Evolutionary conservation across 75 land plant species (phyloP).

Genomic region (Adiantum capillusveneris): DNA sequence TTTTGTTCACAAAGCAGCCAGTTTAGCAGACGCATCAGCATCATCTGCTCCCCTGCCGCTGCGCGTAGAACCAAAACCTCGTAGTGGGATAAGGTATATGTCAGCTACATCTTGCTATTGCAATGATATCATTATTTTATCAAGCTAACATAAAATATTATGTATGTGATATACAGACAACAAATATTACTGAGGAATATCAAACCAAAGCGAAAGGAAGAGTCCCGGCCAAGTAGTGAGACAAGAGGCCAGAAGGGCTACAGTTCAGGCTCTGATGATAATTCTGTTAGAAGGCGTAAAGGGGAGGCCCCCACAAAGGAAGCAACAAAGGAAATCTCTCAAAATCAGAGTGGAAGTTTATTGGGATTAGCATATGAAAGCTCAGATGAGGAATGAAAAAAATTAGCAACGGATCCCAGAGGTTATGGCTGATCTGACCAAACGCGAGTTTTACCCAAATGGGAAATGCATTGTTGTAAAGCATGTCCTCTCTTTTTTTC

Average conservation of each 20-base stretch:
- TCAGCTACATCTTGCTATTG: no score
- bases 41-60: conserved; percentile 59
- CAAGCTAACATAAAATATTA: no score
- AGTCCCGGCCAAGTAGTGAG: conserved; percentile 3
- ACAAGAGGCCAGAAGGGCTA: neutral
- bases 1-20: conserved; percentile 79
- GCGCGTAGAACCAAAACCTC: conserved; percentile 93
- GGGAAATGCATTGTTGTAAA: no score
- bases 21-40: conserved; percentile 76
- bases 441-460: no score
- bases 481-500: no score
- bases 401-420: no score
- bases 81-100: conserved; percentile 87
- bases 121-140: no score
- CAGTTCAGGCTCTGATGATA: conserved; percentile 1
- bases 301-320: neutral
- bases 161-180: no score
- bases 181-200: conserved; percentile 82
- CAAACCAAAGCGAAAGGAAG: conserved; percentile 6
- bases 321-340: conserved; percentile 6
- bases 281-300: neutral
- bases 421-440: neutral
- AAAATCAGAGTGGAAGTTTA: conserved; percentile 43
- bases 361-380: conserved; percentile 87
- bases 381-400: conserved; percentile 65